Base-by-base conservation (phyloP, 108 stramenopile genomes). In the Skeletonema potamos region DNA sequence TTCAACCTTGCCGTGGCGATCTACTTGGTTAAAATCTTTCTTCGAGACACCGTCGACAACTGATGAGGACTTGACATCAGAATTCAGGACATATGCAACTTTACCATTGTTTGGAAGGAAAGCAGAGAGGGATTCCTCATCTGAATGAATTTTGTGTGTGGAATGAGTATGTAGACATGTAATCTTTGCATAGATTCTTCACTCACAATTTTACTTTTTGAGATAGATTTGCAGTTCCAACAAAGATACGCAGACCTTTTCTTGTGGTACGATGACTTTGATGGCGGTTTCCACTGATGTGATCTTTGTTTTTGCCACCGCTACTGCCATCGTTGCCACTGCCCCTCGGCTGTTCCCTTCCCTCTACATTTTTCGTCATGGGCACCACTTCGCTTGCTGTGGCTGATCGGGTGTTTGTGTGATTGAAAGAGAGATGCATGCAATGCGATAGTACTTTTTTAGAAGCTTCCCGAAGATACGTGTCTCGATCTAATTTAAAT, bases 31-130 rank as follows among this genome's bases (percentile, higher is more conserved):
- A 2, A 51, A 51, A 51, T 51, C 48, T 51, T 22, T 51, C 48
- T 51, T 51, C 22, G 48, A 51, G 24, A 62, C 44, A 27, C 55
- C 74, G 11, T 51, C 27, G 24, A 41, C 58, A 32, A 58, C 28
- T 9, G 27, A 24, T 5, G 60, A 44, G 13, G 41, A 29, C 17
- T 61, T 30, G 3, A 62, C 44, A 1, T 36, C 34, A 11, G 28
- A 37, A 27, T 62, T 59, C 12, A 76, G 60, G 11, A 69, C 55
- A 27, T 63, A 4, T 32, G 33, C 22, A 64, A 61, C 27, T 20
- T 51, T 36, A 28, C 88, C 88, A 54, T 85, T 77, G 20, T 57
- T 41, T 5, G 88, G 88, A 20, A 89, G 73, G 78, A 84, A 86
- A 20, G 71, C 78, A 57, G 56, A 34, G 20, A 89, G 55, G 5